phyloP scores from a whole-genome alignment of 1,284 basidiomycete genomes.

The Phellopilus nigrolimitatus region DNA sequence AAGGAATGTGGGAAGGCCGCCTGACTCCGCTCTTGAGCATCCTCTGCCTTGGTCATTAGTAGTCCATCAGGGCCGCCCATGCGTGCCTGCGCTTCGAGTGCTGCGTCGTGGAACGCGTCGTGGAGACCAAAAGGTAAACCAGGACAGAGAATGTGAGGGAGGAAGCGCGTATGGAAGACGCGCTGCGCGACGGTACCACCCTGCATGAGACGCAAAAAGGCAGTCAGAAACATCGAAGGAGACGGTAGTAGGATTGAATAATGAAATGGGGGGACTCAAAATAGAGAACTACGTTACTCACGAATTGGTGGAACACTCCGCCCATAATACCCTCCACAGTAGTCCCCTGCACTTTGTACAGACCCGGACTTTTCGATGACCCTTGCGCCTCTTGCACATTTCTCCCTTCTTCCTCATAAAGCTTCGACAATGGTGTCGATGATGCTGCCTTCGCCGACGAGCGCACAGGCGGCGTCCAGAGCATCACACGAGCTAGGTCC shows the following conservation, averaged over 20 bases:
- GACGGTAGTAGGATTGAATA: slow-evolving; percentile 1
- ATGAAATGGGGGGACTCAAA: not conserved
- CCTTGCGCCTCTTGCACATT: slow-evolving; percentile 11
- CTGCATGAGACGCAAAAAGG: slow-evolving; percentile 30
- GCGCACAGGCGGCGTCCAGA: slow-evolving; percentile 58
- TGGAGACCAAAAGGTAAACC: slow-evolving; percentile 44
- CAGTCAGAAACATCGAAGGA: slow-evolving; percentile 3
- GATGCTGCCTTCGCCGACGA: slow-evolving; percentile 20
- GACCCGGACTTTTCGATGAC: slow-evolving; percentile 41
- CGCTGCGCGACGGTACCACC: slow-evolving; percentile 58
- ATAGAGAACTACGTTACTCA: slow-evolving; percentile 35
- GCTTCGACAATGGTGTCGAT: slow-evolving; percentile 3
- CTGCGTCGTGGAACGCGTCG: slow-evolving; percentile 39
- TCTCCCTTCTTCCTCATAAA: slow-evolving; percentile 11
- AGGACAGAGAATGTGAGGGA: slow-evolving; percentile 50
- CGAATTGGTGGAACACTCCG: slow-evolving; percentile 73
- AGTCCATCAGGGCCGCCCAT: slow-evolving; percentile 18
- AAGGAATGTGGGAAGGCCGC: not conserved
- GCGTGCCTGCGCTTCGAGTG: slow-evolving; percentile 14
- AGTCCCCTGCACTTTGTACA: slow-evolving; percentile 75
- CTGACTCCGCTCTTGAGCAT: not conserved
- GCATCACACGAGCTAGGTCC: slow-evolving; percentile 61
- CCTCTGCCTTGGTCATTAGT: not conserved
- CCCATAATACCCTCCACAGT: slow-evolving; percentile 73
- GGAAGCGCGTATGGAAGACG: slow-evolving; percentile 61